Conservation (phyloP, 106 monocot genomes). For the Platanthera guangdongensis region DNA sequence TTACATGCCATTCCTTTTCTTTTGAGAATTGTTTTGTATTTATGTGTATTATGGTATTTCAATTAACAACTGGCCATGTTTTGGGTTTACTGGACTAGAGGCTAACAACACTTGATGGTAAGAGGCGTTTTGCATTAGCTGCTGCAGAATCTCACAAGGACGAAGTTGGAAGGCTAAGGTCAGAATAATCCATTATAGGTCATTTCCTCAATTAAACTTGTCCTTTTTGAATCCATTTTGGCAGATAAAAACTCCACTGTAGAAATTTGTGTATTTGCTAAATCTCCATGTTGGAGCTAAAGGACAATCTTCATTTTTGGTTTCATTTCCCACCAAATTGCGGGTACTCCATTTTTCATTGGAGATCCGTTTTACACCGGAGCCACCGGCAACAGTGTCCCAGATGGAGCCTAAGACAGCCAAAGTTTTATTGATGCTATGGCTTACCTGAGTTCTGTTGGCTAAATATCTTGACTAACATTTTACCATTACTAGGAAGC, state of each 20-base stretch:
- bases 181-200: background rate
- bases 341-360: too few relatives aligned
- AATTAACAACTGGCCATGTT: slow-evolving; percentile 9
- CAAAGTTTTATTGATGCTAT: background rate
- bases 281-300: too few relatives aligned
- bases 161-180: slow-evolving; percentile 97
- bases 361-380: too few relatives aligned
- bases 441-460: background rate
- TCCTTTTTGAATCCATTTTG: background rate
- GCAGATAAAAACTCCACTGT: too few relatives aligned
- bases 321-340: too few relatives aligned
- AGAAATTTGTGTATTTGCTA: too few relatives aligned
- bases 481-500: background rate
- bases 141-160: slow-evolving; percentile 89
- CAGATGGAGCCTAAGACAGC: background rate
- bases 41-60: background rate
- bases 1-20: background rate
- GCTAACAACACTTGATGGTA: slow-evolving; percentile 89
- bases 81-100: slow-evolving; percentile 44
- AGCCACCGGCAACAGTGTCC: too few relatives aligned
- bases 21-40: background rate
- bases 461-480: background rate
- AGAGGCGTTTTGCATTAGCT: slow-evolving; percentile 95
- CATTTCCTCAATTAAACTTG: background rate
- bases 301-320: too few relatives aligned